phyloP scores from a whole-genome alignment of 768 basidiomycete species.

The Boletus sp. region DNA sequence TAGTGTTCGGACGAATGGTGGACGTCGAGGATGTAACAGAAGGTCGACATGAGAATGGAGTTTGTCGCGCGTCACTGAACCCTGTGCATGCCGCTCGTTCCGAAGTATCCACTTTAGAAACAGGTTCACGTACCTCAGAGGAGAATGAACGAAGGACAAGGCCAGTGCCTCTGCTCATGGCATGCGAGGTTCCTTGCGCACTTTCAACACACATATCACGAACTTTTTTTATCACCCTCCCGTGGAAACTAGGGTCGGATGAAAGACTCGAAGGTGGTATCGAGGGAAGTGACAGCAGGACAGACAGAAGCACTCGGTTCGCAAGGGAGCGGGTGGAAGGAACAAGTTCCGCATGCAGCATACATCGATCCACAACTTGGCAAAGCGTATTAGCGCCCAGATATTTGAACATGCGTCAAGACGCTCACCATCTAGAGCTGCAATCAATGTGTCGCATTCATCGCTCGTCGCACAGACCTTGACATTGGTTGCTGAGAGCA shows the following conservation, averaged over 20 bases:
- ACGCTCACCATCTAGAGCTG: conserved; percentile 58
- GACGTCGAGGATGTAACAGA: conserved; percentile 76
- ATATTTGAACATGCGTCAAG: background rate
- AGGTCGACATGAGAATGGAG: conserved; percentile 49
- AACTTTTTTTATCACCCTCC: conserved; percentile 43
- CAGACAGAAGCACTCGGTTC: conserved; percentile 55
- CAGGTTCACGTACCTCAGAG: conserved; percentile 30
- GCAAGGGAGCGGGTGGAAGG: conserved; percentile 57
- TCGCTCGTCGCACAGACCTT: conserved; percentile 47
- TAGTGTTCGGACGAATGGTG: conserved; percentile 67
- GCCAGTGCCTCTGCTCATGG: conserved; percentile 60
- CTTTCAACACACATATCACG: conserved; percentile 48
- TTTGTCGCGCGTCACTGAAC: conserved; percentile 11
- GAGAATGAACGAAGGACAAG: conserved; percentile 48
- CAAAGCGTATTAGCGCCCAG: conserved; percentile 4
- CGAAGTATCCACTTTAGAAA: background rate
- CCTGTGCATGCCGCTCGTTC: conserved; percentile 14
- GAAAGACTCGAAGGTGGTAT: conserved; percentile 57
- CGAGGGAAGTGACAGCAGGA: conserved; percentile 55
- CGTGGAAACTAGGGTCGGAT: conserved; percentile 48
- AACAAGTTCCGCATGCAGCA: conserved; percentile 51
- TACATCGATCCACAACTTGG: conserved; percentile 49
- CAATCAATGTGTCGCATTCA: conserved; percentile 53
- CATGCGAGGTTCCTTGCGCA: conserved; percentile 52
- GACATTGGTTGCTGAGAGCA: conserved; percentile 51